Conservation (phyloP, 352 stramenopile genomes). For the Pythium folliculosum region DNA sequence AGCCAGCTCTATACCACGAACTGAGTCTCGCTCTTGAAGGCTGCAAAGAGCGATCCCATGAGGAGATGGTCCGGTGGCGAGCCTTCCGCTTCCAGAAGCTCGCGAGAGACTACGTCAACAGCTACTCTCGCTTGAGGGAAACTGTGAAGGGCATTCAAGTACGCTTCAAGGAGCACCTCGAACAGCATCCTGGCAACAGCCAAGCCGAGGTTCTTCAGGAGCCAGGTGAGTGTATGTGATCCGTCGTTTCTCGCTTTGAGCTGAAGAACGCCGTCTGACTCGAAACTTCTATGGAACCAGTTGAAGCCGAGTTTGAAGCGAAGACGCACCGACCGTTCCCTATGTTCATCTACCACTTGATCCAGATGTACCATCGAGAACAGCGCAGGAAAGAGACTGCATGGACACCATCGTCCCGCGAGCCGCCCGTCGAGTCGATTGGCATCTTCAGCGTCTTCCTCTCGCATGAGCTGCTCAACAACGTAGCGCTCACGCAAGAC, state of each 20-base stretch:
- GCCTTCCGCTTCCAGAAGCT: constrained; percentile 78
- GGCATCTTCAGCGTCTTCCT: constrained; percentile 81
- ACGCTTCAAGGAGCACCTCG: constrained; percentile 38
- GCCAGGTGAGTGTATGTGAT: constrained; percentile 18
- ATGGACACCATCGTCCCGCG: constrained; percentile 57
- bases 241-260: neutral
- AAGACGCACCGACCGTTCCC: constrained; percentile 81
- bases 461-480: constrained; percentile 56
- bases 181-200: neutral
- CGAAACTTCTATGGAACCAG: constrained; percentile 31
- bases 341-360: constrained; percentile 68
- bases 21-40: neutral
- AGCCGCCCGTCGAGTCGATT: constrained; percentile 81
- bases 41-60: constrained; percentile 24
- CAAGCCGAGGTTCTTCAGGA: constrained; percentile 17
- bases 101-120: constrained; percentile 62
- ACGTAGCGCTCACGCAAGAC: constrained; percentile 49
- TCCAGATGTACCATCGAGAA: constrained; percentile 87
- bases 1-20: constrained; percentile 21
- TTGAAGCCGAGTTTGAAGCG: constrained; percentile 86
- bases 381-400: constrained; percentile 44
- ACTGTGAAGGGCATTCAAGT: constrained; percentile 54
- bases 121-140: constrained; percentile 52
- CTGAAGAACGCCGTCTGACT: neutral
- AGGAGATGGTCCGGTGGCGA: constrained; percentile 37